Evolutionary conservation across 1,139 yeast genomes (phyloP).

Genomic region (Yamadazyma triangularis): DNA sequence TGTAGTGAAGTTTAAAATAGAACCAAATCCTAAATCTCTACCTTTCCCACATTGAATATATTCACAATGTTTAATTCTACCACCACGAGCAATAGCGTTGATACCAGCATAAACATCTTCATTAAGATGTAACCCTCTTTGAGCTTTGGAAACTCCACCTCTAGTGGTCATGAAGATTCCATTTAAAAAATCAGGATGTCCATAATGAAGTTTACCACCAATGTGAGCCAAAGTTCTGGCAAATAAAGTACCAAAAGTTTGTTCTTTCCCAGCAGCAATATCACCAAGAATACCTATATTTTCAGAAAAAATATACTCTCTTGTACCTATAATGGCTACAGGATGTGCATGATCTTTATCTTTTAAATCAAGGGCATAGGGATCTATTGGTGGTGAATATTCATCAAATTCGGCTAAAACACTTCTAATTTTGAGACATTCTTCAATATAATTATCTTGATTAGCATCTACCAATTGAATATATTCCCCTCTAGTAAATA

Average conservation of each 20-base stretch:
- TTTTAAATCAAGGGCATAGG: constrained; percentile 25
- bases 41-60: constrained; percentile 58
- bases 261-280: constrained; percentile 56
- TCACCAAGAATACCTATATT: constrained; percentile 53
- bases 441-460: constrained; percentile 54
- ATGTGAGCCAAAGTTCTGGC: constrained; percentile 53
- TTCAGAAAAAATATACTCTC: constrained; percentile 53
- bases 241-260: constrained; percentile 53
- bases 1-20: constrained; percentile 50
- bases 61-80: constrained; percentile 53
- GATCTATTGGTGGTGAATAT: constrained; percentile 25
- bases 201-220: constrained; percentile 54
- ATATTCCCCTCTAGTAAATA: constrained; percentile 51
- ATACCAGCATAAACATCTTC: constrained; percentile 58
- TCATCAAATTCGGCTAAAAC: constrained; percentile 51
- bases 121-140: constrained; percentile 49
- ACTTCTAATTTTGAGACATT: constrained; percentile 50
- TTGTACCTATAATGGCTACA: constrained; percentile 51
- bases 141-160: constrained; percentile 56
- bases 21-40: constrained; percentile 51
- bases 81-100: constrained; percentile 49
- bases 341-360: constrained; percentile 28
- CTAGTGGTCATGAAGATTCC: constrained; percentile 49
- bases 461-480: constrained; percentile 53
- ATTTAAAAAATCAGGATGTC: constrained; percentile 54